phyloP scores from a whole-genome alignment of 1,139 yeast species.

The Candida freyschussii region DNA sequence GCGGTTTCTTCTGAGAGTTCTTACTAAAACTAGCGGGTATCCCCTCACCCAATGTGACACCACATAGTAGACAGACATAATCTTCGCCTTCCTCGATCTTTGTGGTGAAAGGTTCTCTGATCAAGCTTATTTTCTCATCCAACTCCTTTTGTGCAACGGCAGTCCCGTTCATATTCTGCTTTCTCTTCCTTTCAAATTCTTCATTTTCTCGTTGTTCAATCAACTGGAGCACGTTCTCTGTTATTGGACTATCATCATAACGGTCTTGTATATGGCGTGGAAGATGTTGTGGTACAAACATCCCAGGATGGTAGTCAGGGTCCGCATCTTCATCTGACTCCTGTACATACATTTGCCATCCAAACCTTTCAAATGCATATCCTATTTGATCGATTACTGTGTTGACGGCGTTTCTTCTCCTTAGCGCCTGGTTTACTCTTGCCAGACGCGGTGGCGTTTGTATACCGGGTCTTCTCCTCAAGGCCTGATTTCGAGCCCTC shows the following conservation, averaged over 20 bases:
- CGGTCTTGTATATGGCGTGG: too few species aligned
- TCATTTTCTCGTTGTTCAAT: conserved; percentile 32
- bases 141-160: conserved; percentile 21
- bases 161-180: conserved; percentile 30
- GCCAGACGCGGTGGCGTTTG: too few species aligned
- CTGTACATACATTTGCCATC: too few species aligned
- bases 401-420: too few species aligned
- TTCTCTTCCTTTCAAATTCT: conserved; percentile 31
- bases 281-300: neutral
- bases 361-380: too few species aligned
- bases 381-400: too few species aligned
- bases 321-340: conserved; percentile 17
- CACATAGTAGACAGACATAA: conserved; percentile 64
- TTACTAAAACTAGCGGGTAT: conserved; percentile 48
- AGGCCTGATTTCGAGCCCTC: too few species aligned
- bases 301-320: conserved; percentile 12
- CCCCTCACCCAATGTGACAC: conserved; percentile 65
- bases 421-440: too few species aligned
- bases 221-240: conserved; percentile 30
- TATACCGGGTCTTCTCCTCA: too few species aligned
- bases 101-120: conserved; percentile 30
- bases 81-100: conserved; percentile 30
- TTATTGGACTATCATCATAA: conserved; percentile 29
- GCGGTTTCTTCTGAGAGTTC: conserved; percentile 21
- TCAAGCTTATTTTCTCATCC: conserved; percentile 19